Base-by-base conservation (phyloP, 2,329 filamentous ascomycete genomes). In the Cladosporium halotolerans region DNA sequence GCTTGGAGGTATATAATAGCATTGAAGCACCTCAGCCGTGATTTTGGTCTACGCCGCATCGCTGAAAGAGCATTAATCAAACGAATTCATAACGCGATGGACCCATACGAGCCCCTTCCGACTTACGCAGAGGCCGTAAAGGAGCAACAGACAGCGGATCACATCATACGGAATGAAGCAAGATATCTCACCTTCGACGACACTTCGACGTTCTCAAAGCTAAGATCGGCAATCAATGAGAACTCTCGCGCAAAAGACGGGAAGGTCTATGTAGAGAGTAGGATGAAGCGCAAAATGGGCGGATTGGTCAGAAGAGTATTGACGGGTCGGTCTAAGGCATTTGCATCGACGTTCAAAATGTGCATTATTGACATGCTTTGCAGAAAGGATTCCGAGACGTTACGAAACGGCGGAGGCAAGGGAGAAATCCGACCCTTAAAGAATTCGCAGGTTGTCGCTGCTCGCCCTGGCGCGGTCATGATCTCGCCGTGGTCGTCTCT, bases 71-170 rank as follows among this genome's bases (percentile, higher is more conserved):
- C 23, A 7, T 28, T 7, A 28, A 28, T 2, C 2, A 28, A 28
- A 28, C 4, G 23, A 7, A 7, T 2, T 28, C 2, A 28, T 7
- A 5, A 5, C 10, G 34, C 19, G 9, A 49, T 49, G 46, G 31
- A 36, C 18, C 32, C 46, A 23, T 36, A 49, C 32, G 46, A 49
- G 36, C n/a, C 41, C 14, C 46, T 49, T 49, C 46, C 46, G 9
- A 41, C 46, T 13, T 49, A 49, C 19, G 46, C 18, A 33, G 46
- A 49, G n/a, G 46, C 38, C 23, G n/a, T 49, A 19, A 31, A 16
- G n/a, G 33, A 18, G 9, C 11, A 49, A 9, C 36, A 42, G 23
- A 49, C 46, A 2, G 36, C 46, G 7, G 28, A 10, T 6, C 36
- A 42, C 10, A 41, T 49, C 10, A 31, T 49, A n/a, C 14, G 28